Evolutionary conservation across 2,329 filamentous ascomycete genomes (phyloP).

Genomic region (Cordyceps javanica): DNA sequence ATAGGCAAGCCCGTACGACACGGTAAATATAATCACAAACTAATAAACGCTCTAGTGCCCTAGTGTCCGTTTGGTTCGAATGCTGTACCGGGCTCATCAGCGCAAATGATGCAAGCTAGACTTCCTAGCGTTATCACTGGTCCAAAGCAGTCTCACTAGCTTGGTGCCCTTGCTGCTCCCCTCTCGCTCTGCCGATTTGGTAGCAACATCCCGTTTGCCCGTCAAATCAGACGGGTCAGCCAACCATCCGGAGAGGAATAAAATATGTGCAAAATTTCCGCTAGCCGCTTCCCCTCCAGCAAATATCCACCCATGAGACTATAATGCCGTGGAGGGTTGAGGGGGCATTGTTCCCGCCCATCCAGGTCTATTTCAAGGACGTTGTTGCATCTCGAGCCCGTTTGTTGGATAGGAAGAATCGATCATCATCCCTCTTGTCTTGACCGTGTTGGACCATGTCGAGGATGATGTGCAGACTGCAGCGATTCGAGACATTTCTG

Average conservation of each 20-base stretch:
- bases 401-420: background rate
- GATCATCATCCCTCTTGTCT: background rate
- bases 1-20: background rate
- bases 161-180: background rate
- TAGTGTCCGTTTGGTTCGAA: background rate
- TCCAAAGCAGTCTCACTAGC: background rate
- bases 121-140: background rate
- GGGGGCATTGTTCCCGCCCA: background rate
- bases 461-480: background rate
- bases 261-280: background rate
- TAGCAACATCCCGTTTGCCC: background rate
- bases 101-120: background rate
- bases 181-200: background rate
- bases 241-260: background rate
- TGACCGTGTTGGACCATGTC: background rate
- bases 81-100: background rate
- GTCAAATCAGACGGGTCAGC: slow-evolving; percentile 4
- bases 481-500: background rate
- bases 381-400: background rate
- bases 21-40: background rate
- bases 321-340: background rate
- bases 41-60: background rate
- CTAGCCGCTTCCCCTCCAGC: background rate
- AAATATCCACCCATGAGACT: background rate
- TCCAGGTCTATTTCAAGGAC: background rate